Conservation (phyloP, 116 monocot genomes). For the Cymodocea nodosa region DNA sequence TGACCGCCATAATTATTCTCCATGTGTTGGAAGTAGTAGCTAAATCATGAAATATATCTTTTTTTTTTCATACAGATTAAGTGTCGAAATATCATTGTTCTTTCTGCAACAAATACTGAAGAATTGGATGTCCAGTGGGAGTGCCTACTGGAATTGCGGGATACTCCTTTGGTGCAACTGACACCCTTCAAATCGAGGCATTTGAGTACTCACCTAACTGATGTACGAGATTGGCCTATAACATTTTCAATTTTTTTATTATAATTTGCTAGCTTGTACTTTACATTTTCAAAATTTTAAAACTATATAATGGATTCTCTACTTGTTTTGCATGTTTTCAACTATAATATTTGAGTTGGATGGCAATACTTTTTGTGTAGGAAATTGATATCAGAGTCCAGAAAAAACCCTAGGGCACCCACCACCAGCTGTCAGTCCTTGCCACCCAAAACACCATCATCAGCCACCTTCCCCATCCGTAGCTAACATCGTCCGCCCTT, state of each 20-base stretch:
- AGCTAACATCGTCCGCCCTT: too few relatives aligned
- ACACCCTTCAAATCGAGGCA: slow-evolving; percentile 55
- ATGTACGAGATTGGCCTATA: slow-evolving; percentile 38
- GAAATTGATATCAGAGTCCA: too few relatives aligned
- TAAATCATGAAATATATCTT: background rate
- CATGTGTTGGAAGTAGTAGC: background rate
- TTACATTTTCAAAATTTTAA: background rate
- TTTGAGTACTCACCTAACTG: slow-evolving; percentile 56
- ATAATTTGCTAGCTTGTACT: background rate
- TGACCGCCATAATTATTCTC: too few relatives aligned
- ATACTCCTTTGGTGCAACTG: slow-evolving; percentile 31
- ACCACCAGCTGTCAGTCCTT: too few relatives aligned
- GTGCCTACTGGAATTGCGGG: slow-evolving; percentile 55
- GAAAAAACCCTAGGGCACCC: too few relatives aligned
- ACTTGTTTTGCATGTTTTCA: too few relatives aligned
- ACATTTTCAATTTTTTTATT: background rate
- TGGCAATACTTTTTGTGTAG: too few relatives aligned
- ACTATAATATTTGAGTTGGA: too few relatives aligned
- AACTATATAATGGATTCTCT: too few relatives aligned
- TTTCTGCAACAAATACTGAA: slow-evolving; percentile 64
- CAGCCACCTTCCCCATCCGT: too few relatives aligned
- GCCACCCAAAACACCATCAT: too few relatives aligned
- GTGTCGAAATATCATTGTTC: slow-evolving; percentile 76
- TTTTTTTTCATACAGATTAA: slow-evolving; percentile 59
- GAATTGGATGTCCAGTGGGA: slow-evolving; percentile 76